Evolutionary conservation across 441 rosid genomes (phyloP), one percentile per base, ranked within the genome.

Genomic region (Erysimum cheiri): DNA sequence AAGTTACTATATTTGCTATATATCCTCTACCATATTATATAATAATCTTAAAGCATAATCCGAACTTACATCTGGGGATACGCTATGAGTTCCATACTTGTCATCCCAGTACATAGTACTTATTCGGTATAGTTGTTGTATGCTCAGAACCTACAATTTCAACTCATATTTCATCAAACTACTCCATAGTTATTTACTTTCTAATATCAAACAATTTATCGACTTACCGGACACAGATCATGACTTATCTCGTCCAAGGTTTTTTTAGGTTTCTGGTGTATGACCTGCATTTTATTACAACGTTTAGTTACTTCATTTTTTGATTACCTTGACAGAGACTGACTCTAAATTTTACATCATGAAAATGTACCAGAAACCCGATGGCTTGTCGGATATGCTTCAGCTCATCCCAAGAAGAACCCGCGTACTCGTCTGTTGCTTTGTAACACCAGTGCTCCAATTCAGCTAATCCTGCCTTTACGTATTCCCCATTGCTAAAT

Each of bases 21-120:
- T 17, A 8, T 8, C 10, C 11, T 17, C 0, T 3, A 46, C 17
- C 22, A 17, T 15, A 5, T 17, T 46, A 17, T 46, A n/a, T n/a
- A n/a, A 19, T 22, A 8, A 3, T 17, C 26, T 22, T 22, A 46
- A 46, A 46, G 11, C 50, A 15, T 11, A 46, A 3, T 15, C 0
- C 0, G 1, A 46, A 46, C 99, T 88, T 87, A 96, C 98, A 61
- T 92, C 98, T 0, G 92, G 65, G 36, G 98, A 87, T 52, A 96
- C 97, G 62, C 98, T 92, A 37, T 92, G 99, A 0, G 98, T 90
- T 71, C 97, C 98, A 44, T 92, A 95, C 80, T 96, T 96, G 88
- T 96, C 99, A 26, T 96, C 99, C 99, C 99, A 96, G 73, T 96
- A 96, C 98, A 96, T 93, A 0, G 99, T 96, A 77, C 98, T 86